Percentiles rank a stretch among this genome's conserved stretches.
Evolutionary conservation across 2,329 filamentous ascomycete genomes (phyloP).

Genomic region (Penicillium sp.): DNA sequence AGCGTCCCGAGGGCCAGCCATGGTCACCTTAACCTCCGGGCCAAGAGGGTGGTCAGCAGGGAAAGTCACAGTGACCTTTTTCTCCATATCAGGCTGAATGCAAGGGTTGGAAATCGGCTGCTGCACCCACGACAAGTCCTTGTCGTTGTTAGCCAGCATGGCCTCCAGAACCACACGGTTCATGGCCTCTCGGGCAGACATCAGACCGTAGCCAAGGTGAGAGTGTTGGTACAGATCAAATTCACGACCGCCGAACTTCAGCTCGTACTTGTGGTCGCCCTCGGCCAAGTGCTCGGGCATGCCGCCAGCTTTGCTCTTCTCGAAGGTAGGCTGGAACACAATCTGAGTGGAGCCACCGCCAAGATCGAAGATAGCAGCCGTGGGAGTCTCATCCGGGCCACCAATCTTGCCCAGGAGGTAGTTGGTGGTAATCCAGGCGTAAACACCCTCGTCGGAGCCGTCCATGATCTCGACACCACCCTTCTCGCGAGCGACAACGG

Average conservation of each 20-base stretch:
- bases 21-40: slow-evolving; percentile 72
- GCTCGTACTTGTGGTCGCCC: slow-evolving; percentile 94
- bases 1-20: slow-evolving; percentile 76
- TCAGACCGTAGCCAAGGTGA: slow-evolving; percentile 94
- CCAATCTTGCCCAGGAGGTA: slow-evolving; percentile 98
- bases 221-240: slow-evolving; percentile 98
- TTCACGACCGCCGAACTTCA: slow-evolving; percentile 86
- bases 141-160: slow-evolving; percentile 67
- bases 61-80: slow-evolving; percentile 75
- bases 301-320: slow-evolving; percentile 71
- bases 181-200: slow-evolving; percentile 89
- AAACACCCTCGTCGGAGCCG: slow-evolving; percentile 94
- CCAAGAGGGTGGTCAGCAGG: slow-evolving; percentile 70
- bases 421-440: slow-evolving; percentile 99
- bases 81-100: slow-evolving; percentile 78
- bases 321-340: slow-evolving; percentile 95
- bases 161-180: slow-evolving; percentile 77
- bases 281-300: slow-evolving; percentile 84
- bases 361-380: slow-evolving; percentile 93
- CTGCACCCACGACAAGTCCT: slow-evolving; percentile 70
- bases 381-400: slow-evolving; percentile 84
- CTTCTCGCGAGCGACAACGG: slow-evolving; percentile 83
- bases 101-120: slow-evolving; percentile 81
- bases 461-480: slow-evolving; percentile 97
- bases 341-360: slow-evolving; percentile 98